Percentiles rank a stretch among this genome's conserved stretches.
phyloP scores from a whole-genome alignment of 306 rosid genomes.

The Dryas drummondii region DNA sequence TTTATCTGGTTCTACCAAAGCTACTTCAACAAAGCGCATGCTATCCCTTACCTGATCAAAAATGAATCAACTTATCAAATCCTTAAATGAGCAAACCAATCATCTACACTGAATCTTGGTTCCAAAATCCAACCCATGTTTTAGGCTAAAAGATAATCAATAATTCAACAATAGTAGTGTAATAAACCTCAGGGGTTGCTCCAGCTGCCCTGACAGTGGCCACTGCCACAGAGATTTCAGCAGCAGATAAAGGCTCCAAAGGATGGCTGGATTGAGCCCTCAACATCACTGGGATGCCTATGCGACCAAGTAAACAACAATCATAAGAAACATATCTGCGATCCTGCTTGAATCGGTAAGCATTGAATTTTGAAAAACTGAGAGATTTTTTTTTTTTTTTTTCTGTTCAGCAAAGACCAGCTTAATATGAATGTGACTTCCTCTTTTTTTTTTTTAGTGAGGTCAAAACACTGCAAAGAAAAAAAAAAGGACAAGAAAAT shows the following conservation, averaged over 20 bases:
- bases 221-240: slow-evolving; percentile 84
- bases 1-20: slow-evolving; percentile 70
- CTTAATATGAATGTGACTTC: neutral
- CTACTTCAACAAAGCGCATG: slow-evolving; percentile 76
- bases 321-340: neutral
- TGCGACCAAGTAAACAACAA: slow-evolving; percentile 22
- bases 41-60: slow-evolving; percentile 65
- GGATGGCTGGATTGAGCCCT: slow-evolving; percentile 77
- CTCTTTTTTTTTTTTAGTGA: neutral
- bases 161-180: neutral
- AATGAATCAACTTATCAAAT: slow-evolving; percentile 8
- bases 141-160: neutral
- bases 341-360: neutral
- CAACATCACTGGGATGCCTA: slow-evolving; percentile 62
- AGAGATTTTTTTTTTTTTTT: neutral
- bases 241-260: slow-evolving; percentile 75
- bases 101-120: neutral
- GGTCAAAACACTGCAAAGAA: neutral
- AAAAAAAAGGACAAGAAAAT: neutral
- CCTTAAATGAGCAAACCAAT: slow-evolving; percentile 18
- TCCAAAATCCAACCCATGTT: slow-evolving; percentile 8
- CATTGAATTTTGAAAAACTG: slow-evolving; percentile 6
- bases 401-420: neutral
- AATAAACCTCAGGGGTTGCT: slow-evolving; percentile 71
- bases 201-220: slow-evolving; percentile 85